These are phyloP conservation scores for Cyberlindnera subsufficiens DNA, from an alignment of 805 yeast species.

Conservation along the genomic window DNA sequence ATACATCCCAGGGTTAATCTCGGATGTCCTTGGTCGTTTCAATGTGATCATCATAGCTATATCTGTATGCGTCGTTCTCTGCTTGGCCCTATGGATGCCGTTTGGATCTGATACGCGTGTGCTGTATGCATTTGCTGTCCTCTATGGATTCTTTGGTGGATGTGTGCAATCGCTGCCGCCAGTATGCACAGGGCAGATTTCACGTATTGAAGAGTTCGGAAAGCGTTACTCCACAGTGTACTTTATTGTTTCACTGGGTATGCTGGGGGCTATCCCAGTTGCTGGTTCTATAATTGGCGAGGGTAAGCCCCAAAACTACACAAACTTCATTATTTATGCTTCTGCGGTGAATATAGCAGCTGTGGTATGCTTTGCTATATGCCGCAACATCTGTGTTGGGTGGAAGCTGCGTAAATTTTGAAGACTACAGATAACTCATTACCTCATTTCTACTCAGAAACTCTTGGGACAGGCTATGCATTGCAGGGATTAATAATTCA, in stretches of 20 bases:
- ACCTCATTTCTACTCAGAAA: too few species aligned
- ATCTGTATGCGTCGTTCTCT: slow-evolving; percentile 23
- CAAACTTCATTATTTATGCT: slow-evolving; percentile 38
- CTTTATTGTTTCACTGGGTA: slow-evolving; percentile 47
- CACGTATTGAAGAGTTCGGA: slow-evolving; percentile 49
- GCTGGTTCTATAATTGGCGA: slow-evolving; percentile 42
- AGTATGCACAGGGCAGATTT: slow-evolving; percentile 53
- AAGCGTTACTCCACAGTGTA: slow-evolving; percentile 53
- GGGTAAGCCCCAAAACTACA: slow-evolving; percentile 28
- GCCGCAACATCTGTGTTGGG: slow-evolving; percentile 42
- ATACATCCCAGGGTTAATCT: slow-evolving; percentile 37
- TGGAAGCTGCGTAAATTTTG: slow-evolving; percentile 29
- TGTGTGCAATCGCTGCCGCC: slow-evolving; percentile 54
- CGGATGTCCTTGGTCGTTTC: slow-evolving; percentile 45
- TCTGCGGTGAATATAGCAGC: slow-evolving; percentile 36
- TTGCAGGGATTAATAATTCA: too few species aligned
- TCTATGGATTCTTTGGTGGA: slow-evolving; percentile 53
- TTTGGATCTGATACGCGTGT: slow-evolving; percentile 31
- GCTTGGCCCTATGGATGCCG: slow-evolving; percentile 37
- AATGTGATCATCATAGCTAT: slow-evolving; percentile 40
- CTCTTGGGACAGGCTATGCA: too few species aligned
- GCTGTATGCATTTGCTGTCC: slow-evolving; percentile 38
- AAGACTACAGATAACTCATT: not conserved
- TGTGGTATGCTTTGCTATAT: slow-evolving; percentile 30
- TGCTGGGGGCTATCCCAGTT: slow-evolving; percentile 42